phyloP scores from a whole-genome alignment of 2,329 filamentous ascomycete species.

The Westerdykella aurantiaca region DNA sequence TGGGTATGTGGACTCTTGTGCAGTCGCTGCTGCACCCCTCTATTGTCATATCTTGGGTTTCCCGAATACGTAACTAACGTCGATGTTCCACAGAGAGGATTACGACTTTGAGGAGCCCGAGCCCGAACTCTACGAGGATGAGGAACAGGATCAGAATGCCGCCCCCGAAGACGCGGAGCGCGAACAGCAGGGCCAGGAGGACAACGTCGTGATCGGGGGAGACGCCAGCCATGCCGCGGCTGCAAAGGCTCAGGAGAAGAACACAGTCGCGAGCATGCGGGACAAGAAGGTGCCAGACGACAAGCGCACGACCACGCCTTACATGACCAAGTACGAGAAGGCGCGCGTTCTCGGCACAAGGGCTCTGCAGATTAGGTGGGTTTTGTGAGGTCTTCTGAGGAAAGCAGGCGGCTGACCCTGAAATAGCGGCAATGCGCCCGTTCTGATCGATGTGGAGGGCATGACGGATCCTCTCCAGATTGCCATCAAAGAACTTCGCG shows the following conservation, averaged over 20 bases:
- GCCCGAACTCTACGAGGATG: constrained; percentile 60
- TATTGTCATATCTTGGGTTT: constrained; percentile 1
- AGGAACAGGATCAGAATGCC: constrained; percentile 50
- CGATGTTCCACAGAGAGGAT: constrained; percentile 34
- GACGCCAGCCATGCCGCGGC: constrained; percentile 48
- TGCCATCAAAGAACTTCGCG: constrained; percentile 90
- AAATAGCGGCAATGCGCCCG: constrained; percentile 88
- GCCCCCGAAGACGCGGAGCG: constrained; percentile 32
- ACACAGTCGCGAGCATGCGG: constrained; percentile 53
- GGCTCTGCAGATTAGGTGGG: constrained; percentile 90
- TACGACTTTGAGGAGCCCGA: constrained; percentile 55
- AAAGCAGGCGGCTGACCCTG: constrained; percentile 11
- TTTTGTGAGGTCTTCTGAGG: not conserved
- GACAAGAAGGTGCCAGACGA: constrained; percentile 88
- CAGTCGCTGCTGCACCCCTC: not conserved
- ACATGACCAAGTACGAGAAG: constrained; percentile 99
- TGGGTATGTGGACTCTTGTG: constrained; percentile 17
- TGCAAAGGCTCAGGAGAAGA: constrained; percentile 41
- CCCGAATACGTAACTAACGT: constrained; percentile 22
- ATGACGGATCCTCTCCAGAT: constrained; percentile 98
- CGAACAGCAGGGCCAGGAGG: constrained; percentile 23
- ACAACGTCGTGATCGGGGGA: constrained; percentile 44
- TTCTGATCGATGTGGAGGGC: constrained; percentile 92
- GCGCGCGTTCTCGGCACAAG: constrained; percentile 89
- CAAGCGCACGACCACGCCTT: constrained; percentile 86